These are phyloP conservation scores for Delitschia confertaspora DNA, from an alignment of 495 filamentous ascomycete species.

Conservation along the genomic window DNA sequence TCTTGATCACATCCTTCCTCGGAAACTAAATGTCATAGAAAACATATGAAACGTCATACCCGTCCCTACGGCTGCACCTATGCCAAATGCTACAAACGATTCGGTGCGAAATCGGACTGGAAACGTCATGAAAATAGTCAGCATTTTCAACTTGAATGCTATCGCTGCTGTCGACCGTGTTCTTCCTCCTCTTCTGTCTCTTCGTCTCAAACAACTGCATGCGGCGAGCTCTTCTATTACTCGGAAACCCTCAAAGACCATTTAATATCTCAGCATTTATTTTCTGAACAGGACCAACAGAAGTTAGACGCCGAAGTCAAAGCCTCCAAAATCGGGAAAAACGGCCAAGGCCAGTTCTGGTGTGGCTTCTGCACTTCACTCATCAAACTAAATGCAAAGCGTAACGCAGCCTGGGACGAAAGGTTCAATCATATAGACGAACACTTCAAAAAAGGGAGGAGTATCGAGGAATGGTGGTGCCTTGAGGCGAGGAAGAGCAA, in stretches of 20 bases:
- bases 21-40: slow-evolving; percentile 39
- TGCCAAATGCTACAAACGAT: slow-evolving; percentile 59
- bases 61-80: slow-evolving; percentile 86
- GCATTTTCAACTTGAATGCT: slow-evolving; percentile 66
- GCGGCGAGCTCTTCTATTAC: slow-evolving; percentile 48
- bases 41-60: slow-evolving; percentile 80
- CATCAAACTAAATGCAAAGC: slow-evolving; percentile 47
- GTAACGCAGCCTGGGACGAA: slow-evolving; percentile 57
- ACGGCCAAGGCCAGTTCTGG: slow-evolving; percentile 67
- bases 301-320: slow-evolving; percentile 31
- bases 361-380: slow-evolving; percentile 73
- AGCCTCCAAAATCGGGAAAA: slow-evolving; percentile 52
- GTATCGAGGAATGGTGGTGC: slow-evolving; percentile 44
- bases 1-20: not conserved
- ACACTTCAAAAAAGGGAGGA: slow-evolving; percentile 54
- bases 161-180: slow-evolving; percentile 51
- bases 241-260: slow-evolving; percentile 48
- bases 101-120: slow-evolving; percentile 95
- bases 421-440: slow-evolving; percentile 82
- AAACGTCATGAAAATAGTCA: slow-evolving; percentile 90
- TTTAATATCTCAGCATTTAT: slow-evolving; percentile 45
- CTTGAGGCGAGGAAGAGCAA: slow-evolving; percentile 30
- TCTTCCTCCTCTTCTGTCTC: slow-evolving; percentile 43
- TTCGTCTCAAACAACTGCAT: slow-evolving; percentile 51
- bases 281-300: slow-evolving; percentile 45